Base-by-base conservation (phyloP, 768 basidiomycete species). In the Leccinellum luteum region DNA sequence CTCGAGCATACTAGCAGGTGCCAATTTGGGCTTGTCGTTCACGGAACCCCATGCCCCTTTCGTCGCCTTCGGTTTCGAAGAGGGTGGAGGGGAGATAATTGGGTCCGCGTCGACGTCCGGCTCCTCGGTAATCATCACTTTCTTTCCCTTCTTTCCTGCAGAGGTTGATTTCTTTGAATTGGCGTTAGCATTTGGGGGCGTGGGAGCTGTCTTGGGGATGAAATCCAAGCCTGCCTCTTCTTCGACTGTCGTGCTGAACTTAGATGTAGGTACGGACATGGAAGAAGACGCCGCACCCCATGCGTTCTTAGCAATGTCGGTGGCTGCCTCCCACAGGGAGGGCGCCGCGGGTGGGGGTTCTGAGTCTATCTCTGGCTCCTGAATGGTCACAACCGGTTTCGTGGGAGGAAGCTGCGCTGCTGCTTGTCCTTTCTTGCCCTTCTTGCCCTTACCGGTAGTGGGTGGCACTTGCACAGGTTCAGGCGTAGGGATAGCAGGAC, bases 121-220 rank as follows among this genome's bases (percentile, higher is more conserved):
- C 31, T 69, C 69, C 49, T 71, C 69, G 27, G 49, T 54, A 13
- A 71, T 62, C 17, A 58, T 71, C 50, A 69, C 71, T 21, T 56
- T 58, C 55, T 65, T 71, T 15, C 66, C 59, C 54, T 63, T 69
- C 52, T 68, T 72, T 34, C 52, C 21, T 4, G 51, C 43, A 45
- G 57, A 4, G 0, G 10, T 12, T 2, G 44, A 1, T 19, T 67
- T 69, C 54, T 68, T 70, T 25, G 60, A 10, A 8, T 23, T 47
- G 35, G n/a, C 27, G 15, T 13, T 63, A 1, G 49, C 45, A 60
- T 43, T 62, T 14, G 61, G n/a, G 1, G 54, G 51, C 45, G 45
- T 53, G 10, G 50, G 57, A 28, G 48, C 50, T 8, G 28, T 25
- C 54, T 12, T 47, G 4, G 35, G 35, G n/a, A 19, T 9, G 25